Base-by-base conservation (phyloP, 495 filamentous ascomycete species). In the Cercophora samala region DNA sequence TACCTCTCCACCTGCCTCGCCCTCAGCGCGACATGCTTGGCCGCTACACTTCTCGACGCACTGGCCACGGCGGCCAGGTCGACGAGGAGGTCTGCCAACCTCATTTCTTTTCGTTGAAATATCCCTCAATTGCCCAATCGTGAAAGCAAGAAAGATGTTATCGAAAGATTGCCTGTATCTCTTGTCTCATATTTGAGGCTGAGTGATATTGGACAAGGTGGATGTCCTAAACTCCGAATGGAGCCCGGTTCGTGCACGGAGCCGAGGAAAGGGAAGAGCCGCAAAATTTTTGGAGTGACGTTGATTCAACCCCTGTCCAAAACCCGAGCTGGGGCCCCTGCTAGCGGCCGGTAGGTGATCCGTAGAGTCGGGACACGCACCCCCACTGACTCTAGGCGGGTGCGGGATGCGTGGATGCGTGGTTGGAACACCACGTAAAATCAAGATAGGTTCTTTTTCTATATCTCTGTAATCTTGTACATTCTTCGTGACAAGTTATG, bases 11-110 rank as follows among this genome's bases (percentile, higher is more conserved):
- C 77, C 75, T 98, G 93, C 64, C 86, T 83, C 53, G 85, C 82
- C 19, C 93, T 89, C 68, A 97, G 84, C 18, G 86, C 86, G 58
- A 91, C 77, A 78, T 98, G 95, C 78, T 92, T 92, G 69, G 84
- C 80, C 18, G 90, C 91, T 60, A 99, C 84, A 11, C 87, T 83
- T 58, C 87, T 87, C 65, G 92, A 89, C 73, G 91, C 93, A 81
- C 86, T 89, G 73, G 90, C 84, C 52, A 97, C 82, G 68, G 90
- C 89, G 66, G 90, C 87, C 68, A 90, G 84, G 80, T 97, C 93
- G 65, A 96, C 81, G 61, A 97, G 79, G 67, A 83, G 72, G 66
- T 83, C 77, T 62, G 76, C 80, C 72, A 84, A 74, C 66, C 82
- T 75, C 82, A 84, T 83, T 59, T 26, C 23, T 25, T 5, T 32